Evolutionary conservation across 2,329 filamentous ascomycete species (phyloP), one percentile per base, ranked within the genome.

Genomic region (Truncatella angustata): DNA sequence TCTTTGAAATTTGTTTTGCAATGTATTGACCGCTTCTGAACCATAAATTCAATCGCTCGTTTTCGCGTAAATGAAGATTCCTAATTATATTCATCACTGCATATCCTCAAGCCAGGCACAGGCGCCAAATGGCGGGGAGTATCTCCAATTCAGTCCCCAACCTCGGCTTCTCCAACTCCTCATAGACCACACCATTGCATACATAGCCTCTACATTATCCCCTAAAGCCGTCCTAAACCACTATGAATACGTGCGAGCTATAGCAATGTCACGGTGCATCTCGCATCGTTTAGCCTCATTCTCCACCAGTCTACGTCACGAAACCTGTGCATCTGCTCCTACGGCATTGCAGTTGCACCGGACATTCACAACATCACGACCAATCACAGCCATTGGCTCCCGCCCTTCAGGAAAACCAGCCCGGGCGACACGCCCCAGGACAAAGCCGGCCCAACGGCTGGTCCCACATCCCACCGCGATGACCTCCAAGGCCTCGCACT

Each of bases 91-190:
- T n/a, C n/a, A n/a, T n/a, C n/a, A n/a, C n/a, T n/a, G n/a, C n/a
- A n/a, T n/a, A n/a, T n/a, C n/a, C n/a, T n/a, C n/a, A n/a, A n/a
- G n/a, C n/a, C 36, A 20, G 20, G 36, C 23, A 3, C 36, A 40
- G 40, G 21, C 21, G 24, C 24, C 12, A 44, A 44, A 49, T 37
- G 32, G 45, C 45, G 34, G 45, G 45, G 45, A 35, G 20, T 18
- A 14, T 23, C 34, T 35, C 45, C 43, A 34, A 46, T 28, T 46
- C 43, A 10, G 28, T 20, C 11, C 18, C 24, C 20, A 34, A 49
- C 45, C 45, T 49, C 45, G 45, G 45, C 45, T 37, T 37, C 45
- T 37, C 45, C 40, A 44, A 44, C 9, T 24, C 40, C 40, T 16
- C 24, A 24, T 16, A 18, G n/a, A 23, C 40, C 7, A 11, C 11